Base-by-base conservation (phyloP, 768 basidiomycete species). In the Boletus vinaceobasis region DNA sequence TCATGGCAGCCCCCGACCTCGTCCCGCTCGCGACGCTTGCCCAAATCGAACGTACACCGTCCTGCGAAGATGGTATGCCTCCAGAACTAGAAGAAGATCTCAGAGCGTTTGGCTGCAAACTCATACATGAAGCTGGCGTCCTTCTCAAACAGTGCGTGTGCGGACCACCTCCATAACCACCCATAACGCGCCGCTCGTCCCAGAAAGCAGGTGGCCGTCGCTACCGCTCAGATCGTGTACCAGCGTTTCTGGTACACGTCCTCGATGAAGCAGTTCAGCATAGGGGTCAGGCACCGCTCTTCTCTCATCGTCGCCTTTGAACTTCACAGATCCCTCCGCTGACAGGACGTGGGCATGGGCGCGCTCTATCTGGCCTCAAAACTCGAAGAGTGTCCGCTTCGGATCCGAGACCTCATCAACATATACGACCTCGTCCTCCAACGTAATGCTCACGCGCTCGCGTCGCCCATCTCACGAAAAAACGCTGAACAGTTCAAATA, bases 221-320 rank as follows among this genome's bases (percentile, higher is more conserved):
- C 97, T 7, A 92, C 95, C 1, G 97, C 97, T 0, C 95, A 98
- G 68, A 92, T 98, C 32, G 75, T 99, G 2, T 96, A 95, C 68
- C 97, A 99, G 59, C 79, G 96, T 33, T 99, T 99, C 77, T 98
- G 90, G 90, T 98, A 83, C 73, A 90, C 96, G 17, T 87, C 88
- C 5, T 96, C 93, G 8, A 85, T 99, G 86, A 90, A 90, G 68
- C 90, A 94, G 52, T 99, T 94, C 71, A 88, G 94, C 23, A 87
- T 98, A 55, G 90, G 87, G 61, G 95, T 97, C 64, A 71, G 91
- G 48, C 61, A 19, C 17, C 33, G 7, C 75, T 42, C 54, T 31
- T 57, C 40, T 60, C 48, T 44, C 50, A 37, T 43, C 23, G 40
- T 37, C 42, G 29, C 31, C 27, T 51, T 52, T 50, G 49, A 45